Evolutionary conservation across 2,329 filamentous ascomycete species (phyloP), one percentile per base, ranked within the genome.

Genomic region (Harringtonia lauricola): DNA sequence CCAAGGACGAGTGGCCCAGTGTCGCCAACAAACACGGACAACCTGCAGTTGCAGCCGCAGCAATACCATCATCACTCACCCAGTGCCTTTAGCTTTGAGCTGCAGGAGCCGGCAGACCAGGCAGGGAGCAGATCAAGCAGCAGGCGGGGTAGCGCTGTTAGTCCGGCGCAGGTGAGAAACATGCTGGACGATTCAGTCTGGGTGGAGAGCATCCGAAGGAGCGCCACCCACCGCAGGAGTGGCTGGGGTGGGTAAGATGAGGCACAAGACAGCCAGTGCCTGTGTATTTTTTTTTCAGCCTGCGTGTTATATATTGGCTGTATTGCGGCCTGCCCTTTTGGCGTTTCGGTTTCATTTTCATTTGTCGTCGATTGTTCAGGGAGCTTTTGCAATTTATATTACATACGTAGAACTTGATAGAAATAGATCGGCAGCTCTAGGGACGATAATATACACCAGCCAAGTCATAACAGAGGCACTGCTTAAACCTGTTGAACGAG

Each of bases 151-250:
- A 88, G 83, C 60, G 70, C 72, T 6, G 81, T 89, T 45, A 86
- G 79, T 55, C 80, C 82, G 40, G 76, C 81, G 39, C 83, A 88
- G 55, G 84, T 94, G 52, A 77, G 89, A 60, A 80, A 88, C 52
- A 84, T 92, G 57, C 72, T 96, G 43, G 86, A 92, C 55, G 85
- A 90, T 56, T 92, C 86, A 17, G 82, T 85, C 15, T 96, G 90
- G 90, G 86, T 90, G 41, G 86, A 94, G 64, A 94, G 86, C 67
- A 88, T 95, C 51, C 74, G 88, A 50, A 75, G 87, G 49, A 94
- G 87, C 64, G 87, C 92, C 53, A 95, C 88, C 42, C 74, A 73
- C 42, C 65, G 66, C 41, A 67, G 64, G 51, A 52, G 51, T 7
- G 49, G 50, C 31, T 52, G 49, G 54, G 52, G 46, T 7, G 22